Percentiles rank a stretch among this genome's conserved stretches.
Conservation (phyloP, 345 rosid species). For the Ceriops decandra region DNA sequence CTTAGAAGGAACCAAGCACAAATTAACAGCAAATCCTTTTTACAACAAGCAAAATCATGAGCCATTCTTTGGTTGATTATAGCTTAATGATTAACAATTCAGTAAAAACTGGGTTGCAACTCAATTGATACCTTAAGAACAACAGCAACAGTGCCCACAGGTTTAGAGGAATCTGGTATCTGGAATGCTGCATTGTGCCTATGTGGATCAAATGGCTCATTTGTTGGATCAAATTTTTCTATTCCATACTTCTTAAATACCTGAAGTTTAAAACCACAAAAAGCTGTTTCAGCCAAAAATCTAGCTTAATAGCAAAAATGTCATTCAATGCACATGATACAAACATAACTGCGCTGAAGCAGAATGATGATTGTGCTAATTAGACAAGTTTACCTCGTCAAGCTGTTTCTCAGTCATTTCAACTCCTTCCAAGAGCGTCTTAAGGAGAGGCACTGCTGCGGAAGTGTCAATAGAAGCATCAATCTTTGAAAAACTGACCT, state of each 20-base stretch:
- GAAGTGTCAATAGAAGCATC: constrained; percentile 54
- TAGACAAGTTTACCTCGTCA: constrained; percentile 44
- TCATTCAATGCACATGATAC: background rate
- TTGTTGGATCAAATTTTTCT: constrained; percentile 65
- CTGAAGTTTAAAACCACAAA: constrained; percentile 31
- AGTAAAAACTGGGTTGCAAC: no score
- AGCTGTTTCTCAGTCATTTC: constrained; percentile 98
- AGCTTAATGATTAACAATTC: no score
- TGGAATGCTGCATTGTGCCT: constrained; percentile 80
- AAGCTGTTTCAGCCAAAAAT: constrained; percentile 9
- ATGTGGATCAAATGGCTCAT: constrained; percentile 88
- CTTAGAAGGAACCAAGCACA: no score
- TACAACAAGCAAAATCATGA: no score
- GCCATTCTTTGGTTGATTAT: no score
- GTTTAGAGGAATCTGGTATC: constrained; percentile 78
- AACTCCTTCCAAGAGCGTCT: constrained; percentile 86
- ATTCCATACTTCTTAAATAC: constrained; percentile 71
- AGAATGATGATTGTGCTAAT: background rate
- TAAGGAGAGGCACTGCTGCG: constrained; percentile 64
- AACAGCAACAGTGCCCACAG: constrained; percentile 72
- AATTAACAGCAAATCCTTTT: no score
- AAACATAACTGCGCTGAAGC: background rate
- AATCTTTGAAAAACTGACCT: constrained; percentile 64
- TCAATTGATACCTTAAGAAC: constrained; percentile 64
- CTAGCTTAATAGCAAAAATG: background rate